Evolutionary conservation across 768 basidiomycete genomes (phyloP), one percentile per base, ranked within the genome.

Genomic region (Pleurotus tuber-regium): DNA sequence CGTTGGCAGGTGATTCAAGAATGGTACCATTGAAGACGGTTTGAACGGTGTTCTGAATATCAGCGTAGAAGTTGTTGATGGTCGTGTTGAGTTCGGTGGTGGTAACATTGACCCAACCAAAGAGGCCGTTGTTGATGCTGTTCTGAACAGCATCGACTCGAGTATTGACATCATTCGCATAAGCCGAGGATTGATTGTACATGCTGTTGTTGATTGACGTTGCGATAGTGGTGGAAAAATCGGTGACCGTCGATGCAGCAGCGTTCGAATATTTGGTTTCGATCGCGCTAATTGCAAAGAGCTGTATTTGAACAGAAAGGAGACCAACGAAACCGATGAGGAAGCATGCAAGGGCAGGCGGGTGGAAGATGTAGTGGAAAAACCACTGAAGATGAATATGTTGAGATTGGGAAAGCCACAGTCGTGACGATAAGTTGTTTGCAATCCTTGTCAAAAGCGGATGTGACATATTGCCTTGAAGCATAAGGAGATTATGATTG

Each of bases 91-190:
- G 78, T 4, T 86, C 84, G 4, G 82, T 84, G 1, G 93, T 96
- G 6, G 96, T 96, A 14, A 74, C 78, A 59, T 98, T 93, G 43
- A 98, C 86, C 95, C 95, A 98, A 9, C 94, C 92, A 56, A 98
- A 96, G 40, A 98, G 70, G 21, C 87, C 89, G 31, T 91, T 72
- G 64, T 98, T 92, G 66, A 98, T 81, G 5, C 82, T 79, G 31
- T 72, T 74, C 70, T 98, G 90, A 42, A 91, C 75, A 26, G 59
- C 59, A 43, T 81, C 77, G 16, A 98, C 82, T 25, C 82, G 87
- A n/a, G 60, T 61, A 58, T 98, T 99, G 61, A 94, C 75, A 26
- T 75, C 75, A 16, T 66, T 73, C 4, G 95, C 92, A 57, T 95
- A 99, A 3, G 77, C 63, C 12, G 79, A 62, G 7, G 90, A 94